A percentile compares a stretch with the other conserved stretches of the same genome.
Conservation (phyloP, 768 basidiomycete genomes). For the Trametes meyenii region DNA sequence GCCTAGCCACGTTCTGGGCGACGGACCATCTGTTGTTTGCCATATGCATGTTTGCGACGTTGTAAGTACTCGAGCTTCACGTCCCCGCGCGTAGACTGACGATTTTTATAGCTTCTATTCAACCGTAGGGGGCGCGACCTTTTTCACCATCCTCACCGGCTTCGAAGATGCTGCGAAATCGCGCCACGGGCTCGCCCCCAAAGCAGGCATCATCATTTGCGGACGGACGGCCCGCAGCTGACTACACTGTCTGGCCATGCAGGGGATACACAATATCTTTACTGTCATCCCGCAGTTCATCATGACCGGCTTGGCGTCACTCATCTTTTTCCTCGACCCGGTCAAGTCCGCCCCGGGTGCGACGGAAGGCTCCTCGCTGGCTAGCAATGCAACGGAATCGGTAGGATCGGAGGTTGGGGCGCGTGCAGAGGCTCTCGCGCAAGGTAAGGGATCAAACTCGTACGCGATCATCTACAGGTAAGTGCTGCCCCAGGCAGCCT, state of each 20-base stretch:
- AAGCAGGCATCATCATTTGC: slow-evolving; percentile 81
- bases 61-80: slow-evolving; percentile 54
- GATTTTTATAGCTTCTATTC: slow-evolving; percentile 60
- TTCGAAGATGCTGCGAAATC: slow-evolving; percentile 27
- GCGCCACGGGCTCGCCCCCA: slow-evolving; percentile 59
- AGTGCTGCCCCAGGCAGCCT: slow-evolving; percentile 30
- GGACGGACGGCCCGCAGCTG: neutral
- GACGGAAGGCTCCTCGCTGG: neutral
- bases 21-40: slow-evolving; percentile 75
- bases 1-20: slow-evolving; percentile 78
- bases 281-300: slow-evolving; percentile 94
- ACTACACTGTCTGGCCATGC: neutral
- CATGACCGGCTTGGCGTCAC: slow-evolving; percentile 80
- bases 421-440: slow-evolving; percentile 29
- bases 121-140: slow-evolving; percentile 68
- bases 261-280: slow-evolving; percentile 97
- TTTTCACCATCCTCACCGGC: no score
- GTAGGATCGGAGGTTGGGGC: neutral
- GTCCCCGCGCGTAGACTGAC: neutral
- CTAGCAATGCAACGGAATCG: neutral
- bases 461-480: slow-evolving; percentile 82
- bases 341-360: slow-evolving; percentile 39
- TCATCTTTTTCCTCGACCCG: slow-evolving; percentile 83
- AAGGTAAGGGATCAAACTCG: slow-evolving; percentile 56
- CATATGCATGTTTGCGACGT: slow-evolving; percentile 76